phyloP scores from a whole-genome alignment of 2,329 filamentous ascomycete species.

The Graphilbum ipis-grandicollis region DNA sequence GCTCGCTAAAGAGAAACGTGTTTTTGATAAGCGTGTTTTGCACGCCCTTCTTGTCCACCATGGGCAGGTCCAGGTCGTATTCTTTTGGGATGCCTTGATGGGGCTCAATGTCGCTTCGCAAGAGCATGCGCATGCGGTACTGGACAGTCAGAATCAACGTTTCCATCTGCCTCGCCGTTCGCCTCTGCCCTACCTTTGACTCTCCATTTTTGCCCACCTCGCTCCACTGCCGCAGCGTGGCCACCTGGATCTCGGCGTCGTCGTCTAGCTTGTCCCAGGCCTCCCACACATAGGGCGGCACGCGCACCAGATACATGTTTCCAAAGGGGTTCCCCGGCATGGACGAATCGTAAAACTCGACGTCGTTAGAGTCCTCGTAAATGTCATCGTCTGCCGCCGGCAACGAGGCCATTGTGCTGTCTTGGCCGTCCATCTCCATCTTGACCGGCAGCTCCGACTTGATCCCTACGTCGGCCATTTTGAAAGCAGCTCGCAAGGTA shows the following conservation, averaged over 20 bases:
- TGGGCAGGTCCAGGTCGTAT: conserved; percentile 62
- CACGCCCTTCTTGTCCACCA: conserved; percentile 18
- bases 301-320: conserved; percentile 53
- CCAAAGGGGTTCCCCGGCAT: conserved; percentile 20
- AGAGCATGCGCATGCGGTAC: conserved; percentile 43
- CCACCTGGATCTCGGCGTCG: conserved; percentile 66
- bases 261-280: conserved; percentile 61
- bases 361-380: conserved; percentile 47
- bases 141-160: not conserved
- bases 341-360: conserved; percentile 33
- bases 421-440: conserved; percentile 19
- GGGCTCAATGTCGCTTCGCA: conserved; percentile 43
- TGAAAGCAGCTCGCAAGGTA: not conserved
- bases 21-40: conserved; percentile 48
- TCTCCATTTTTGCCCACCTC: conserved; percentile 35
- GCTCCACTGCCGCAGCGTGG: conserved; percentile 48
- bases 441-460: conserved; percentile 19
- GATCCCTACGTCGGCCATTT: conserved; percentile 6
- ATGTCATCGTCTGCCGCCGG: conserved; percentile 40
- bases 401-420: conserved; percentile 5
- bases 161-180: not conserved
- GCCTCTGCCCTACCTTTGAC: conserved; percentile 16
- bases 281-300: conserved; percentile 69
- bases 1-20: conserved; percentile 85
- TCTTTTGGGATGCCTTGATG: conserved; percentile 72